phyloP scores from a whole-genome alignment of 1,139 yeast genomes.

The Yamadazyma atmosphaerica region DNA sequence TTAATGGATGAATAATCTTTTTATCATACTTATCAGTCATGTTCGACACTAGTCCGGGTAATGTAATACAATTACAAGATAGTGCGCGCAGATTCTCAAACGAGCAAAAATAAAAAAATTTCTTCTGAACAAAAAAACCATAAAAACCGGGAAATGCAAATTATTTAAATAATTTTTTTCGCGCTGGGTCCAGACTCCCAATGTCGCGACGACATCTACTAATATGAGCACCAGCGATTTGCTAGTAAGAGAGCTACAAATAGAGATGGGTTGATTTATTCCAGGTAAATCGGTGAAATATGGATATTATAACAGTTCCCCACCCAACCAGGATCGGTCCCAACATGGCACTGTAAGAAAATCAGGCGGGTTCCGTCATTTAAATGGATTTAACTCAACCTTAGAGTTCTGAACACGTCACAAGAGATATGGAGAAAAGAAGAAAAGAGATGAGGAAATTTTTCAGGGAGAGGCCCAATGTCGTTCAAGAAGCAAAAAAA shows the following conservation, averaged over 20 bases:
- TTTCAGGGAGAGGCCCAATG: neutral
- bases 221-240: too few relatives aligned
- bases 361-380: neutral
- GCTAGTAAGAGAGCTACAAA: too few relatives aligned
- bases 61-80: neutral
- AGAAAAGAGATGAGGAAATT: neutral
- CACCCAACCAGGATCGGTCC: neutral
- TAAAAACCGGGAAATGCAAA: conserved; percentile 14
- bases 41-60: neutral
- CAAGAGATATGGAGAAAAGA: neutral
- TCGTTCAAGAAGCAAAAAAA: neutral
- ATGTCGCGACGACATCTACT: conserved; percentile 1
- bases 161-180: conserved; percentile 17
- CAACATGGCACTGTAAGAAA: neutral
- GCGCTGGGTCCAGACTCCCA: neutral
- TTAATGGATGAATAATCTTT: conserved; percentile 30
- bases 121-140: conserved; percentile 2
- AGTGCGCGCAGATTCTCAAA: neutral
- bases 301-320: too few relatives aligned
- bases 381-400: neutral
- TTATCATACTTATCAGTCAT: conserved; percentile 5
- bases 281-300: too few relatives aligned
- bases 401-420: neutral
- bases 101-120: conserved; percentile 1
- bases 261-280: too few relatives aligned